Evolutionary conservation across 1,284 basidiomycete species (phyloP), one percentile per base, ranked within the genome.

Genomic region (Ceratobasidium sp.): DNA sequence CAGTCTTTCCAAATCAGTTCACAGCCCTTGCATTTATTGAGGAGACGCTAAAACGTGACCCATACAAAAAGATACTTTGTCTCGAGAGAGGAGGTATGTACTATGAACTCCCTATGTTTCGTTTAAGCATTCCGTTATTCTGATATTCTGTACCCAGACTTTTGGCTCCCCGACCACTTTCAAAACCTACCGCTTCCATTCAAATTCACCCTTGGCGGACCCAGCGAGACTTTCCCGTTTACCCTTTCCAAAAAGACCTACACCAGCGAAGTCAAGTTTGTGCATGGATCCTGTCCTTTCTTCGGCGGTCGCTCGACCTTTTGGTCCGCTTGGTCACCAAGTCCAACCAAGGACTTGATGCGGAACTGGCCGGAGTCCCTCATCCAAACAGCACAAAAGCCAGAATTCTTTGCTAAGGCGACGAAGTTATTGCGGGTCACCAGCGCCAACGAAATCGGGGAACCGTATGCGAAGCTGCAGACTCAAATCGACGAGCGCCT

Each of bases 11-110:
- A 7, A 8, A n/a, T 19, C 19, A 71, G 67, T 78, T 78, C 51
- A 74, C 66, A 33, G 80, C 79, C 36, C 78, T 81, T 36, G 80
- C 80, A 4, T 81, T 78, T 54, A 75, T 81, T 31, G 76, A 76
- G 33, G 56, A 62, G 11, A 77, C 80, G n/a, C 74, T 81, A 27
- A 53, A 76, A 51, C 50, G 75, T 33, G 75, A 81, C 48, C 78
- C 79, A 14, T 75, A 57, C 36, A 71, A 77, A 56, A 78, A 76
- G 62, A 79, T 81, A 31, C 75, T 81, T 31, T 63, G 72, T 29
- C 77, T 79, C 11, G 78, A 79, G 64, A 69, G 77, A n/a, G 78
- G 78, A 44, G 77, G 78, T 79, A 44, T 17, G 76, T 65, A 5
- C 29, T 1, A 45, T 45, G 33, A 69, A 15, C 29, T 36, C 56